Conservation (phyloP, 345 rosid genomes). For the Jatropha curcas region DNA sequence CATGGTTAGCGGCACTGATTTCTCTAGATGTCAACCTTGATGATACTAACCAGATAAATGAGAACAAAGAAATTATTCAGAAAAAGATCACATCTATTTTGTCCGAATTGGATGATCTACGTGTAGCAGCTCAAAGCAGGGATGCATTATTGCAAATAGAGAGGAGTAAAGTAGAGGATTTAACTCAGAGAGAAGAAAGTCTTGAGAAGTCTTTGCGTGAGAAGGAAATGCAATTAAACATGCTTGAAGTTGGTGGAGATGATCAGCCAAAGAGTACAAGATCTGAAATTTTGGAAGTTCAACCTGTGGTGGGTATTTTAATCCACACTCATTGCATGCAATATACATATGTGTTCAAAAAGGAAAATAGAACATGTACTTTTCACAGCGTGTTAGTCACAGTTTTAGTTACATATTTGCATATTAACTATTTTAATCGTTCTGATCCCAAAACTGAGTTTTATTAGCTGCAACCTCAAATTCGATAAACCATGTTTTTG, state of each 20-base stretch:
- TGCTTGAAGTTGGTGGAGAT: conserved; percentile 50
- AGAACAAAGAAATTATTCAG: conserved; percentile 62
- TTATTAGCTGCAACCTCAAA: background rate
- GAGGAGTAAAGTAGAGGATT: conserved; percentile 68
- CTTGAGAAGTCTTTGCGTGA: conserved; percentile 64
- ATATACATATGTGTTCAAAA: background rate
- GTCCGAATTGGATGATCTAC: conserved; percentile 60
- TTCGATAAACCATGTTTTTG: background rate
- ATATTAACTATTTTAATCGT: background rate
- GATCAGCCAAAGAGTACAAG: conserved; percentile 35
- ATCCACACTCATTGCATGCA: background rate
- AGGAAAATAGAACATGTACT: background rate
- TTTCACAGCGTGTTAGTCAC: too few species aligned
- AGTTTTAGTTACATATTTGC: background rate
- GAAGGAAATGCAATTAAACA: conserved; percentile 59
- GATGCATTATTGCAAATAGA: conserved; percentile 66
- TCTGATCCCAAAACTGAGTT: background rate
- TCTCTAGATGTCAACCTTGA: conserved; percentile 48
- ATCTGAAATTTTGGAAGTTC: conserved; percentile 77
- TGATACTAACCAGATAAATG: conserved; percentile 36
- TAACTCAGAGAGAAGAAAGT: conserved; percentile 57
- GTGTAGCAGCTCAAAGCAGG: conserved; percentile 52
- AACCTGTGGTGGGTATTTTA: conserved; percentile 76
- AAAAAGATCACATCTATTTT: conserved; percentile 53
- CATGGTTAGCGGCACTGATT: conserved; percentile 61